Conservation (phyloP, 192 early-diverging fungal species). For the Mortierella hygrophila region DNA sequence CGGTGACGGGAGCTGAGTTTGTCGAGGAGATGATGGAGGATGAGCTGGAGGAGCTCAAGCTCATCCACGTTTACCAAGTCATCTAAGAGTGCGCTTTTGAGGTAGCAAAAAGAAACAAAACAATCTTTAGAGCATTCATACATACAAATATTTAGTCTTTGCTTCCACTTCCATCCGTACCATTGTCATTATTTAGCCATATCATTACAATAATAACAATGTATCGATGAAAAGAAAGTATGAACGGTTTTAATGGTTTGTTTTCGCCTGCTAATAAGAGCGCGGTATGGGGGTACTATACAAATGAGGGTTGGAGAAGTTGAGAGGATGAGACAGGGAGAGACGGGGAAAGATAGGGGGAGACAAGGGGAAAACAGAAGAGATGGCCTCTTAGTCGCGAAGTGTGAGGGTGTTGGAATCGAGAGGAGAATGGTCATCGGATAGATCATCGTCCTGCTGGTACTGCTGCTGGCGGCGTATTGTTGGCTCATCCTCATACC, state of each 20-base stretch:
- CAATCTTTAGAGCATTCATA: background rate
- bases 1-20: constrained; percentile 59
- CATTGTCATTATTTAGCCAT: background rate
- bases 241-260: too few species aligned
- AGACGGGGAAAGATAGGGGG: too few species aligned
- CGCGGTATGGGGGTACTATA: too few species aligned
- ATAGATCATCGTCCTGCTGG: background rate
- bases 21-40: constrained; percentile 66
- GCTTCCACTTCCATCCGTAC: background rate
- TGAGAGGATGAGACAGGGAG: too few species aligned
- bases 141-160: too few species aligned
- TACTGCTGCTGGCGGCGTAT: background rate
- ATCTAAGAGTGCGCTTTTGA: constrained; percentile 34
- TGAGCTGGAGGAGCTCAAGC: constrained; percentile 64
- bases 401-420: background rate
- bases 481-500: background rate
- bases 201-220: background rate
- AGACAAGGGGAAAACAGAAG: too few species aligned
- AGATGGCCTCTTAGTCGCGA: background rate
- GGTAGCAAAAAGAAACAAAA: background rate
- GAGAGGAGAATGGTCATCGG: background rate
- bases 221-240: too few species aligned
- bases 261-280: too few species aligned
- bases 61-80: constrained; percentile 70
- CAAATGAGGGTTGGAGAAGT: too few species aligned